Evolutionary conservation across 148 eudicot genomes (phyloP).

Genomic region (Persicaria tinctoria): DNA sequence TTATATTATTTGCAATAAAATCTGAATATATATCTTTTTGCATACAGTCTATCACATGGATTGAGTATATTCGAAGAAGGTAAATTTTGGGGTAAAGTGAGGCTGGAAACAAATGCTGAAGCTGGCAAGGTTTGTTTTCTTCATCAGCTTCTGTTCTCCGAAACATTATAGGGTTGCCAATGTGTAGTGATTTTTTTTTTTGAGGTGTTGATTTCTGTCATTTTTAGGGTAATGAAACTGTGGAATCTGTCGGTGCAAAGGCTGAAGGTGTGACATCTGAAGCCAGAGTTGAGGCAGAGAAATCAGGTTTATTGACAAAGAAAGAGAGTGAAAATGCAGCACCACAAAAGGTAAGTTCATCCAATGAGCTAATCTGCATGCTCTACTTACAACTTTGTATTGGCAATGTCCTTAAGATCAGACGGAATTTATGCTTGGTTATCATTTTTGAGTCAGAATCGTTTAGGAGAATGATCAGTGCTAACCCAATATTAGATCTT

Average conservation of each 20-base stretch:
- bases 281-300: constrained; percentile 51
- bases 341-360: constrained; percentile 31
- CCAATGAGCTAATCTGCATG: no score
- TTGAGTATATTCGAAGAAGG: constrained; percentile 80
- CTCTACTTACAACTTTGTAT: no score
- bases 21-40: not conserved
- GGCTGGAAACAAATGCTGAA: constrained; percentile 65
- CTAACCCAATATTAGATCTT: no score
- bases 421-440: no score
- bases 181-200: not conserved
- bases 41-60: constrained; percentile 69
- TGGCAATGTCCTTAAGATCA: no score
- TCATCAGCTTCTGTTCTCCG: not conserved
- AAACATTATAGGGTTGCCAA: not conserved
- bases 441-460: no score
- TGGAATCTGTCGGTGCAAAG: constrained; percentile 32
- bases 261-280: constrained; percentile 34
- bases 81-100: constrained; percentile 36
- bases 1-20: no score
- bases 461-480: no score
- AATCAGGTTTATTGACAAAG: constrained; percentile 40
- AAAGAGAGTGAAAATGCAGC: constrained; percentile 46
- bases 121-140: constrained; percentile 52
- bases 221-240: constrained; percentile 27
- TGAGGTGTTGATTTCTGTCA: not conserved